Evolutionary conservation across 1,284 basidiomycete species (phyloP).

Genomic region (Boletus albobrunnescens): DNA sequence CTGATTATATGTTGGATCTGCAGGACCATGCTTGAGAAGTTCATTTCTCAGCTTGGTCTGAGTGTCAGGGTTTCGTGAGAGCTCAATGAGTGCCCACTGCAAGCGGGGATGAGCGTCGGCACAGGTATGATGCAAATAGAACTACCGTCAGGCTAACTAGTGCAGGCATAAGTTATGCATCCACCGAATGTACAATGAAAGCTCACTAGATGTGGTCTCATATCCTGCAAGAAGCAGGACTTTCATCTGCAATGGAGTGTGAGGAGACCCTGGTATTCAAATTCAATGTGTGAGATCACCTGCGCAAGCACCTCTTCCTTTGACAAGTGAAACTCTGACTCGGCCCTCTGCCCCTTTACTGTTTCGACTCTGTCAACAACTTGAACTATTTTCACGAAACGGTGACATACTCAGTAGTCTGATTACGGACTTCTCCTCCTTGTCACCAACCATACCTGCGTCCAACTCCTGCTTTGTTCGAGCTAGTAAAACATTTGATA

Average conservation of each 20-base stretch:
- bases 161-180: not conserved
- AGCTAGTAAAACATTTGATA: conserved; percentile 45
- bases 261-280: not conserved
- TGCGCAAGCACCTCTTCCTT: conserved; percentile 67
- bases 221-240: conserved; percentile 40
- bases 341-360: conserved; percentile 38
- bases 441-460: conserved; percentile 26
- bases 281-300: conserved; percentile 18
- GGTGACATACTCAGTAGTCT: conserved; percentile 18
- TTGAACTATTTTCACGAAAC: not conserved
- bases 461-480: conserved; percentile 41
- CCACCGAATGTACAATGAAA: not conserved
- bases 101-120: not conserved
- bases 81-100: conserved; percentile 32
- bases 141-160: conserved; percentile 29
- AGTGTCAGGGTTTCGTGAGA: conserved; percentile 22
- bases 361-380: not conserved
- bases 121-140: not conserved
- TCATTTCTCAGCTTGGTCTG: conserved; percentile 44
- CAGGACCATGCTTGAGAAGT: conserved; percentile 26
- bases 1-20: conserved; percentile 28
- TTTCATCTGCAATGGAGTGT: conserved; percentile 30
- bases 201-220: conserved; percentile 40
- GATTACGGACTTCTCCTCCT: conserved; percentile 49
- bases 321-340: conserved; percentile 46